Evolutionary conservation across 805 yeast genomes (phyloP).

Genomic region (Yarrowia bubula): DNA sequence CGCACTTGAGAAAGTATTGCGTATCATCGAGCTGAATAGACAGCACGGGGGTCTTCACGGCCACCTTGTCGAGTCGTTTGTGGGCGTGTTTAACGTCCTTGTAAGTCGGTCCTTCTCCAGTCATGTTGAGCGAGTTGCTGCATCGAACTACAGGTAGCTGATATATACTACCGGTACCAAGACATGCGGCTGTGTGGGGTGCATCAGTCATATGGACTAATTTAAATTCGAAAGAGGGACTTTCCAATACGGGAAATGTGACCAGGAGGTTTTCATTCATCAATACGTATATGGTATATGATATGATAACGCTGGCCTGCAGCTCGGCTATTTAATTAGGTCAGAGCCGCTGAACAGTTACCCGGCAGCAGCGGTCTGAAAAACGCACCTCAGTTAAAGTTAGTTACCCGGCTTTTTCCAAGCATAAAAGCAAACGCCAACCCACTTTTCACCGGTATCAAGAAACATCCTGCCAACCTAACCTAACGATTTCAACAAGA

Average conservation of each 20-base stretch:
- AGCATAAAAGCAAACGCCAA: constrained; percentile 8
- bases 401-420: constrained; percentile 12
- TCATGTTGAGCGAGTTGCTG: neutral
- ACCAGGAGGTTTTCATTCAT: no score
- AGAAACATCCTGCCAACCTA: constrained; percentile 22
- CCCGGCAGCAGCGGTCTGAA: constrained; percentile 1
- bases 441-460: constrained; percentile 11
- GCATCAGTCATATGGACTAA: neutral
- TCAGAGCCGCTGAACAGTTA: neutral
- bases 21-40: constrained; percentile 18
- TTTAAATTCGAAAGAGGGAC: neutral
- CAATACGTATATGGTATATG: no score
- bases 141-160: no score
- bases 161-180: neutral
- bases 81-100: constrained; percentile 17
- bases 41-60: constrained; percentile 12
- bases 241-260: no score
- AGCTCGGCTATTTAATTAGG: neutral
- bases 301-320: no score
- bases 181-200: neutral
- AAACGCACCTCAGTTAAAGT: neutral
- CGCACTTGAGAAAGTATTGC: constrained; percentile 17
- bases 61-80: constrained; percentile 11
- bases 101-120: neutral
- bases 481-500: constrained; percentile 25